These are phyloP conservation scores for Suillus occidentalis DNA, from an alignment of 768 basidiomycete genomes.

Conservation along the genomic window DNA sequence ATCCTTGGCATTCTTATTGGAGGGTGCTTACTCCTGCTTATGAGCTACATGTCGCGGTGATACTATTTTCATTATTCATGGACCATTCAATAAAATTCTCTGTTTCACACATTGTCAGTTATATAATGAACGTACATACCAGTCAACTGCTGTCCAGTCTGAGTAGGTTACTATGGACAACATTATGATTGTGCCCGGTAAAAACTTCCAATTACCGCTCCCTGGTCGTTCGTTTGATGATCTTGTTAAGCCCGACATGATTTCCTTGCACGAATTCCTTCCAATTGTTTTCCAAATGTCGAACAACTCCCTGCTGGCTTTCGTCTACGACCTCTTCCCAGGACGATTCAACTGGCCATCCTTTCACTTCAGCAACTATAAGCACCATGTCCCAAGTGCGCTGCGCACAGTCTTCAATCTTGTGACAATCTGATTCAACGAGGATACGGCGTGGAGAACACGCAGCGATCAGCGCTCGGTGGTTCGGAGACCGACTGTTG, in stretches of 20 bases:
- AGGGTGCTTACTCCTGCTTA: conserved; percentile 66
- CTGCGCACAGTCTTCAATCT: conserved; percentile 54
- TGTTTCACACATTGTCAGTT: conserved; percentile 2
- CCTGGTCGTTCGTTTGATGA: background rate
- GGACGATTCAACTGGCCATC: conserved; percentile 69
- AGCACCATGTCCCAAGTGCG: conserved; percentile 78
- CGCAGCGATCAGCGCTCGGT: conserved; percentile 60
- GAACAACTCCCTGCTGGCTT: conserved; percentile 60
- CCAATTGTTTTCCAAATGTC: conserved; percentile 74
- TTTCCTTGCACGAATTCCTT: conserved; percentile 51
- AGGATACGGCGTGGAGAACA: conserved; percentile 71
- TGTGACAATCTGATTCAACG: conserved; percentile 83
- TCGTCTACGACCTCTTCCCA: conserved; percentile 44
- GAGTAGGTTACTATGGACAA: background rate
- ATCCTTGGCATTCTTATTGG: conserved; percentile 89
- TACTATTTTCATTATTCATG: conserved; percentile 5
- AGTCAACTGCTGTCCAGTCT: background rate
- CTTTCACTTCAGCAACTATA: conserved; percentile 70
- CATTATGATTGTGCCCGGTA: background rate
- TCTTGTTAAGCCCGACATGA: conserved; percentile 30
- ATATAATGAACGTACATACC: background rate
- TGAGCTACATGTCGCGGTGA: conserved; percentile 47
- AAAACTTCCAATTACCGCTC: conserved; percentile 5
- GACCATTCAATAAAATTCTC: background rate
- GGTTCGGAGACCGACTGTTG: conserved; percentile 68